A percentile compares a stretch with the other conserved stretches of the same genome.
Conservation (phyloP, 257 asterid species). For the Solanum etuberosum region DNA sequence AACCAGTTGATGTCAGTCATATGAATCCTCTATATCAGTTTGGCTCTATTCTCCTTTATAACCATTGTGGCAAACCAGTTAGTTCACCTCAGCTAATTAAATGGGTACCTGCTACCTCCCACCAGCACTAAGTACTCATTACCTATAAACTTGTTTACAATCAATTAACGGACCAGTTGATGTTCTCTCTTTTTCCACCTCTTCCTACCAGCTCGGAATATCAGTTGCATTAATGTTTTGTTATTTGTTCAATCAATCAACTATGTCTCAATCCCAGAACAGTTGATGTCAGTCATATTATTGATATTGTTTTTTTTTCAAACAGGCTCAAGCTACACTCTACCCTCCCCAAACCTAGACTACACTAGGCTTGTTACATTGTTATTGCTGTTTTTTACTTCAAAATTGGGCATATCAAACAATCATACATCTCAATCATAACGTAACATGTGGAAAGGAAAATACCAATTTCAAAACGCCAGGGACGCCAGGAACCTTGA, state of each 20-base stretch:
- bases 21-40: background rate
- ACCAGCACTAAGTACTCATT: background rate
- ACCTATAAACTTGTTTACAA: background rate
- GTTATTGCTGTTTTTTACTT: background rate
- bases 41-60: background rate
- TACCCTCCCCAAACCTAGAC: background rate
- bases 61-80: background rate
- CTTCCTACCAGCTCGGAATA: background rate
- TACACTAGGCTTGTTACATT: background rate
- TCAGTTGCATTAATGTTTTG: background rate
- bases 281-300: background rate
- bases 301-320: background rate
- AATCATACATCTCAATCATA: background rate
- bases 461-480: constrained; percentile 74
- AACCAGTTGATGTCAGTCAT: background rate
- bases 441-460: background rate
- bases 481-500: constrained; percentile 64
- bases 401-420: background rate
- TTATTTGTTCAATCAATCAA: background rate
- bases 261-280: background rate
- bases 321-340: background rate
- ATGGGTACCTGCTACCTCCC: background rate
- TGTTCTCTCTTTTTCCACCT: background rate
- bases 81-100: background rate
- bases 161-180: background rate